Evolutionary conservation across 1,284 basidiomycete genomes (phyloP).

Genomic region (Melampsora larici-populina): DNA sequence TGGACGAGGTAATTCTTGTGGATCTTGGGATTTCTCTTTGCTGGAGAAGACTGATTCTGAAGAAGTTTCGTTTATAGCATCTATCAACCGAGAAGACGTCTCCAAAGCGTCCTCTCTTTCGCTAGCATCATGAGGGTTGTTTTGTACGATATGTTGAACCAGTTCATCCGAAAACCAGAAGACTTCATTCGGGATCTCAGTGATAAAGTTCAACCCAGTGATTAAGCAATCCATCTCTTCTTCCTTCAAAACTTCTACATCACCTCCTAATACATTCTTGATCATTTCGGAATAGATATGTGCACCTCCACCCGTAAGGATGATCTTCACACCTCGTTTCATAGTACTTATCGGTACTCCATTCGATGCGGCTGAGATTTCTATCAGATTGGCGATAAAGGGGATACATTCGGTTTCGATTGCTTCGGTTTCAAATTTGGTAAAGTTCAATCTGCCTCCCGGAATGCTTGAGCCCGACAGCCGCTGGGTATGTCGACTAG

Average conservation of each 20-base stretch:
- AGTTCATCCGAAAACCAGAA: constrained; percentile 99
- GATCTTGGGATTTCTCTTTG: constrained; percentile 15
- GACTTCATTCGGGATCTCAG: constrained; percentile 92
- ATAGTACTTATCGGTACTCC: constrained; percentile 84
- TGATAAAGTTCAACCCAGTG: constrained; percentile 93
- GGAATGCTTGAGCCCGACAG: constrained; percentile 76
- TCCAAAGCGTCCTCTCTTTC: constrained; percentile 1
- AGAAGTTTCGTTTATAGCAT: constrained; percentile 42
- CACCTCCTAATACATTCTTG: constrained; percentile 70
- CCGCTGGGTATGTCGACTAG: constrained; percentile 67
- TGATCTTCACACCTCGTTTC: constrained; percentile 88
- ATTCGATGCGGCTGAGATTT: constrained; percentile 80
- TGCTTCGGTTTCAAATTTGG: constrained; percentile 90
- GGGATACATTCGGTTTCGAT: constrained; percentile 73
- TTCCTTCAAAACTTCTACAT: constrained; percentile 69
- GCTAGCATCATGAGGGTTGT: constrained; percentile 48
- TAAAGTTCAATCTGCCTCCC: constrained; percentile 95
- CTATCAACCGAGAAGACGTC: constrained; percentile 37
- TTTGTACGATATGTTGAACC: constrained; percentile 77
- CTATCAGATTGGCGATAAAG: constrained; percentile 84
- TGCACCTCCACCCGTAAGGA: constrained; percentile 96
- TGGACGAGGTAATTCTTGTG: constrained; percentile 70
- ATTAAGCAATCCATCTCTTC: constrained; percentile 99
- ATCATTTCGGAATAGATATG: constrained; percentile 89
- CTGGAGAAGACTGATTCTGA: constrained; percentile 29